phyloP scores from a whole-genome alignment of 2,329 filamentous ascomycete genomes.

The Fonsecaea monophora region DNA sequence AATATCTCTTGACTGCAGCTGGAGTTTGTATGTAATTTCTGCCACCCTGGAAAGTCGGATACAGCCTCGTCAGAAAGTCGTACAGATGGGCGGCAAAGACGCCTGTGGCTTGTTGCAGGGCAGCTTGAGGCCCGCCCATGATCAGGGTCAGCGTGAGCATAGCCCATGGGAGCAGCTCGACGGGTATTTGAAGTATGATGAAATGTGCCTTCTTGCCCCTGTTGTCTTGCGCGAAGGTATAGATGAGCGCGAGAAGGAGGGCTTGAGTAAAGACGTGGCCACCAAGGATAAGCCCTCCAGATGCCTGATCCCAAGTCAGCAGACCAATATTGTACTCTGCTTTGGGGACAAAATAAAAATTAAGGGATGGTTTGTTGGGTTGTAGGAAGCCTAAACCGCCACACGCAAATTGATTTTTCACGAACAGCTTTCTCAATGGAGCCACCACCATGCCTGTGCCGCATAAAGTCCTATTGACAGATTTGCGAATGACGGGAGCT shows the following conservation, averaged over 20 bases:
- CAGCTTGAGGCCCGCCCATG: slow-evolving; percentile 63
- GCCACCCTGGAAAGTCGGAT: slow-evolving; percentile 87
- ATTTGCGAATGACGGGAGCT: slow-evolving; percentile 71
- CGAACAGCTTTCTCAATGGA: slow-evolving; percentile 69
- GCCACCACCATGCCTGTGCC: slow-evolving; percentile 78
- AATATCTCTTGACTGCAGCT: slow-evolving; percentile 70
- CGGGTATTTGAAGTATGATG: slow-evolving; percentile 82
- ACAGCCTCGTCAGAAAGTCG: slow-evolving; percentile 86
- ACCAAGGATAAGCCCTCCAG: slow-evolving; percentile 49
- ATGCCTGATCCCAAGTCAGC: slow-evolving; percentile 48
- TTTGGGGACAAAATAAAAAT: neutral
- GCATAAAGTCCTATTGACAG: slow-evolving; percentile 64
- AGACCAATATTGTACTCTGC: neutral
- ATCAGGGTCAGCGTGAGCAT: slow-evolving; percentile 79
- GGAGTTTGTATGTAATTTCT: slow-evolving; percentile 78
- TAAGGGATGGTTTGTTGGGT: slow-evolving; percentile 40
- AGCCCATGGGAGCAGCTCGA: slow-evolving; percentile 79
- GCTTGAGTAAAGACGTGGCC: slow-evolving; percentile 55
- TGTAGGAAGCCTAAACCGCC: slow-evolving; percentile 73
- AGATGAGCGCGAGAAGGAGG: slow-evolving; percentile 78
- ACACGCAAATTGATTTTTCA: slow-evolving; percentile 63
- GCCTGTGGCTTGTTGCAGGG: slow-evolving; percentile 74
- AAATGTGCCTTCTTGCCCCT: slow-evolving; percentile 77
- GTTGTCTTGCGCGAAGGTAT: slow-evolving; percentile 86
- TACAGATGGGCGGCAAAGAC: slow-evolving; percentile 86